Conservation (phyloP, 1,284 basidiomycete species). For the Cerrena zonata region DNA sequence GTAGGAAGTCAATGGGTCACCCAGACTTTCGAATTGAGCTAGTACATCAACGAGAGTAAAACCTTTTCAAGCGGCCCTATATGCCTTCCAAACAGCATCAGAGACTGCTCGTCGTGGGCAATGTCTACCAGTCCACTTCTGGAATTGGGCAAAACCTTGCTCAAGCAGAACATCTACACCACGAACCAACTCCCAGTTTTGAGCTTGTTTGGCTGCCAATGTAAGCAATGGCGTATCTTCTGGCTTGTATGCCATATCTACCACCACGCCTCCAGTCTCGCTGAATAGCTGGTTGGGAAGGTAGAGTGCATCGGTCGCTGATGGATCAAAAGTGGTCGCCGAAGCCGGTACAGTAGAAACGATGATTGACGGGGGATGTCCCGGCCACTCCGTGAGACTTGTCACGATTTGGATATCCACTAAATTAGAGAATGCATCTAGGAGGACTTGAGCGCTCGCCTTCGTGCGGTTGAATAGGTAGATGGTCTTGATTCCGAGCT, state of each 20-base stretch:
- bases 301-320: conserved; percentile 39
- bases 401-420: conserved; percentile 60
- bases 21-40: too few species aligned
- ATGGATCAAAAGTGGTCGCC: conserved; percentile 46
- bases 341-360: conserved; percentile 82
- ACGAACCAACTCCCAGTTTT: conserved; percentile 69
- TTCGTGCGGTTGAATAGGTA: conserved; percentile 83
- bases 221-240: conserved; percentile 63
- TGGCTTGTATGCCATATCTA: conserved; percentile 92
- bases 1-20: too few species aligned
- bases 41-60: too few species aligned
- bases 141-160: conserved; percentile 83
- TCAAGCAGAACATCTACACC: conserved; percentile 83
- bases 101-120: conserved; percentile 47
- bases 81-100: conserved; percentile 45
- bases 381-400: conserved; percentile 51
- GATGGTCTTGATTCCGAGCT: conserved; percentile 63
- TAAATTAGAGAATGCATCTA: conserved; percentile 57
- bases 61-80: conserved; percentile 21
- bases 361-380: conserved; percentile 61
- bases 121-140: conserved; percentile 69
- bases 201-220: conserved; percentile 38
- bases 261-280: conserved; percentile 49
- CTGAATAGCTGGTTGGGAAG: conserved; percentile 53
- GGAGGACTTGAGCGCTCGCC: conserved; percentile 66